Evolutionary conservation across 768 basidiomycete species (phyloP).

Genomic region (Udeniomyces megalosporus): DNA sequence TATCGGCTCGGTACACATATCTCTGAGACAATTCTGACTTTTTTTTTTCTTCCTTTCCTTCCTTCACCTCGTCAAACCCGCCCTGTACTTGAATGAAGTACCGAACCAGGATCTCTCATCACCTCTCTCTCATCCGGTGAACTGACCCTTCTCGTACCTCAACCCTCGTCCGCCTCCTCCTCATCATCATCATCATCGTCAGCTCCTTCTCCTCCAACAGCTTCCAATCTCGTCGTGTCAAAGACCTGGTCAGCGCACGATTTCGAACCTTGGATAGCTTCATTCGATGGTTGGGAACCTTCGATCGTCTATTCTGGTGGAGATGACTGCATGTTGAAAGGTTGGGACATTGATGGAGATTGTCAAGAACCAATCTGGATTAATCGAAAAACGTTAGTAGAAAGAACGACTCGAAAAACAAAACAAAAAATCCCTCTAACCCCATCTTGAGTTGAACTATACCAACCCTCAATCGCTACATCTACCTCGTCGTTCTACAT

Average conservation of each 20-base stretch:
- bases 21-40: too few relatives aligned
- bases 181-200: too few relatives aligned
- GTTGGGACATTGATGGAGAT: constrained; percentile 69
- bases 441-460: too few relatives aligned
- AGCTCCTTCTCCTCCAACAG: constrained; percentile 17
- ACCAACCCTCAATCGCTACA: too few relatives aligned
- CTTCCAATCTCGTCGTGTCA: constrained; percentile 36
- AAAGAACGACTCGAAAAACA: too few relatives aligned
- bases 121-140: constrained; percentile 70
- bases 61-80: too few relatives aligned
- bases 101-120: constrained; percentile 35
- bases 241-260: constrained; percentile 75
- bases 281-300: constrained; percentile 75
- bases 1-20: too few relatives aligned
- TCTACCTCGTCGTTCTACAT: too few relatives aligned
- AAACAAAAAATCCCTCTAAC: too few relatives aligned
- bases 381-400: constrained; percentile 47
- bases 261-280: constrained; percentile 82
- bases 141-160: constrained; percentile 25
- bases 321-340: constrained; percentile 76
- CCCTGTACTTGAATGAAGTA: too few relatives aligned
- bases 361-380: constrained; percentile 43
- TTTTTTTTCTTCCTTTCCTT: too few relatives aligned
- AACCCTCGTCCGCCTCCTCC: too few relatives aligned
- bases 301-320: constrained; percentile 79